A percentile compares a stretch with the other conserved stretches of the same genome.
These are phyloP conservation scores for Castanospermum australe DNA, from an alignment of 306 rosid species.

Conservation along the genomic window DNA sequence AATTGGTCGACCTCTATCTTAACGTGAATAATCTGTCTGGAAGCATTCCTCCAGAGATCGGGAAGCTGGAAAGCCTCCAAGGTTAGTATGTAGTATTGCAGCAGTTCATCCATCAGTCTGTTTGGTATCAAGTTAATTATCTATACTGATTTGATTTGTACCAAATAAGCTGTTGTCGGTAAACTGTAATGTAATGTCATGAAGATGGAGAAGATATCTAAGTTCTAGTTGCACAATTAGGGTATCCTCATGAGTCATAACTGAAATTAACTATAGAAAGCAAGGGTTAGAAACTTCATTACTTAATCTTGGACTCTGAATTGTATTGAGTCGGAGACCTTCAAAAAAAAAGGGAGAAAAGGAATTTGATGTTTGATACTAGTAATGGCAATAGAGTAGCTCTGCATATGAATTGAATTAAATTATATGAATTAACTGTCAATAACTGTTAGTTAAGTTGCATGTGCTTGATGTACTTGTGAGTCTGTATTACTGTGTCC, in stretches of 20 bases:
- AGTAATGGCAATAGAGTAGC: not conserved
- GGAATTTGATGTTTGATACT: not conserved
- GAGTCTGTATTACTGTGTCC: not conserved
- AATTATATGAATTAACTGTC: not conserved
- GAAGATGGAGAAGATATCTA: not conserved
- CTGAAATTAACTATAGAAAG: not conserved
- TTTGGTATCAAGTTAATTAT: not conserved
- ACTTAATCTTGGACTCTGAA: not conserved
- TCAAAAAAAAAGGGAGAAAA: not conserved
- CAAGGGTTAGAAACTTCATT: not conserved
- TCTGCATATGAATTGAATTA: not conserved
- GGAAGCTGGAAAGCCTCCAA: constrained; percentile 62
- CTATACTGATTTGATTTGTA: not conserved
- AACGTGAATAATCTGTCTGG: constrained; percentile 70
- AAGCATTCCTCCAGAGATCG: constrained; percentile 58
- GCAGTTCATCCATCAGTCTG: not conserved
- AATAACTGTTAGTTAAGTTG: not conserved
- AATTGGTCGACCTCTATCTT: constrained; percentile 76
- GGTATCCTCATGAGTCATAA: not conserved
- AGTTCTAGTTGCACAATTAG: not conserved
- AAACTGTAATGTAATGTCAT: too few species aligned
- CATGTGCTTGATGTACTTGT: not conserved
- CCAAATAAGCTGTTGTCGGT: not conserved
- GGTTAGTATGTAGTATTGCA: constrained; percentile 44
- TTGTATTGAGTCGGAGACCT: not conserved